Evolutionary conservation across 495 filamentous ascomycete genomes (phyloP).

Genomic region (Oidiodendron maius): DNA sequence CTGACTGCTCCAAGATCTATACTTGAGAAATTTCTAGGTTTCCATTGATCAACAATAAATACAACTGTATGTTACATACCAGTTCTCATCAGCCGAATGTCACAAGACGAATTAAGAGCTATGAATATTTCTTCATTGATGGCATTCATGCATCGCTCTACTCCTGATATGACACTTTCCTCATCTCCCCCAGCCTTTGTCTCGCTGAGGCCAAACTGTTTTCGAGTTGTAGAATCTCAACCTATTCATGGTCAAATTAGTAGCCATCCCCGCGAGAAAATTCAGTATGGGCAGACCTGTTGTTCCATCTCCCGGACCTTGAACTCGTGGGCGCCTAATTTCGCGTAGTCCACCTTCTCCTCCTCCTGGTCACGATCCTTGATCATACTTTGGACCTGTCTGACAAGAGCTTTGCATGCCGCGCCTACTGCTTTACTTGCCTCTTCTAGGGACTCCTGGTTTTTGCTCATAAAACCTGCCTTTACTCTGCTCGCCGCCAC

Average conservation of each 20-base stretch:
- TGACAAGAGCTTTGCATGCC: constrained; percentile 80
- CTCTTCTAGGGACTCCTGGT: constrained; percentile 82
- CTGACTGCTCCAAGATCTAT: too few species aligned
- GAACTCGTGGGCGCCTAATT: constrained; percentile 88
- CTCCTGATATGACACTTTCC: constrained; percentile 89
- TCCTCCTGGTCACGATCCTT: constrained; percentile 75
- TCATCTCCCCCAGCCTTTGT: constrained; percentile 89
- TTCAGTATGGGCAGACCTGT: constrained; percentile 63
- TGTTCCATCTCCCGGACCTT: constrained; percentile 99
- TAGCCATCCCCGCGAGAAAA: neutral
- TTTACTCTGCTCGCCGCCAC: constrained; percentile 95
- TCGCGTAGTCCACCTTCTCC: constrained; percentile 81
- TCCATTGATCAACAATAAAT: too few species aligned
- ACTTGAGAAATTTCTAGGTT: too few species aligned
- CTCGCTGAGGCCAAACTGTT: constrained; percentile 78
- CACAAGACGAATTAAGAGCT: too few species aligned
- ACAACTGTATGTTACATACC: too few species aligned
- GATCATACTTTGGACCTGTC: constrained; percentile 94
- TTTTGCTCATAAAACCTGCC: constrained; percentile 95
- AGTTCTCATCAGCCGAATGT: too few species aligned
- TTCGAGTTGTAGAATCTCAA: constrained; percentile 95
- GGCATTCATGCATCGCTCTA: constrained; percentile 1
- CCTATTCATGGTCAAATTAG: constrained; percentile 45
- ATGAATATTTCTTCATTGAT: too few species aligned
- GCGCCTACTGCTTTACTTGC: constrained; percentile 90